A percentile compares a stretch with the other conserved stretches of the same genome.
Conservation (phyloP, 1,139 yeast genomes). For the Zygosaccharomyces sapae region DNA sequence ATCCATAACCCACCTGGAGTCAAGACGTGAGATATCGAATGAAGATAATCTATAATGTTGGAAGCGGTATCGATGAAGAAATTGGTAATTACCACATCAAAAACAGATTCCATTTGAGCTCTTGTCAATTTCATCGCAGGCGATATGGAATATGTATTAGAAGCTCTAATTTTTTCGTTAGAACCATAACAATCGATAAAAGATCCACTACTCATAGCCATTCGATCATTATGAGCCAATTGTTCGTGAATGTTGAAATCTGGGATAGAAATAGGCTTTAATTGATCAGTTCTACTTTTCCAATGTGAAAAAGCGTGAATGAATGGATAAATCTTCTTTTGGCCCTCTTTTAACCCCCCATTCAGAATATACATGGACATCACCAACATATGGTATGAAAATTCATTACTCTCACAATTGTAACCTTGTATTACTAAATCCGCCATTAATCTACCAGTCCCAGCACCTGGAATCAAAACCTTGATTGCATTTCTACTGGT, state of each 20-base stretch:
- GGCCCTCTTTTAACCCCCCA: constrained; percentile 42
- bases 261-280: constrained; percentile 51
- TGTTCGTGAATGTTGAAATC: constrained; percentile 46
- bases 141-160: constrained; percentile 42
- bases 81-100: constrained; percentile 62
- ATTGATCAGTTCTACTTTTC: constrained; percentile 43
- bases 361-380: constrained; percentile 64
- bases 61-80: constrained; percentile 79
- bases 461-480: constrained; percentile 78
- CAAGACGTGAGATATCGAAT: constrained; percentile 52
- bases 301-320: constrained; percentile 52
- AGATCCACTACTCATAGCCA: constrained; percentile 80
- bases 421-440: constrained; percentile 69
- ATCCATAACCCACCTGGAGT: constrained; percentile 65
- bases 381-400: constrained; percentile 74
- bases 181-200: constrained; percentile 75
- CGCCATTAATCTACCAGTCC: constrained; percentile 72
- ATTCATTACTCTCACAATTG: constrained; percentile 79
- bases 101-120: constrained; percentile 37
- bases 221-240: constrained; percentile 48
- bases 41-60: constrained; percentile 66
- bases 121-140: constrained; percentile 40
- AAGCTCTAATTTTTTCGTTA: constrained; percentile 35
- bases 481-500: constrained; percentile 44
- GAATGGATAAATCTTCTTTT: constrained; percentile 49